Base-by-base conservation (phyloP, 192 early-diverging fungal species). In the Nowakowskiella sp. region DNA sequence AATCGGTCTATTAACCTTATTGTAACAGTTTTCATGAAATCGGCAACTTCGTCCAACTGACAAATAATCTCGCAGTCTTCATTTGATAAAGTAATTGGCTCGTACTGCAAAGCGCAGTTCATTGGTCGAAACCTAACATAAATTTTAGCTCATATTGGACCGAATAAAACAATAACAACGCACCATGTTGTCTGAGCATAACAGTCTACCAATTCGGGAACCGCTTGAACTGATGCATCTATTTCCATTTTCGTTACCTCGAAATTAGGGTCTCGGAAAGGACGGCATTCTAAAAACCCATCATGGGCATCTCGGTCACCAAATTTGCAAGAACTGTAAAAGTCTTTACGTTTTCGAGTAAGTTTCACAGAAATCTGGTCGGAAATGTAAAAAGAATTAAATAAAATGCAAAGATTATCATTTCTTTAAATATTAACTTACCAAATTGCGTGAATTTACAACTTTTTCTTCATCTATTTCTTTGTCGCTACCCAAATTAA, bases 401-500 rank as follows among this genome's bases (percentile, higher is more conserved):
- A 16, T 47, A 6, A 8, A 1, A 52, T 28, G 16, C 27, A 7
- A 0, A 44, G 22, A 21, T 10, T 4, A 9, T 4, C 1, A 1
- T n/a, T n/a, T 39, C 19, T 39, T 19, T 13, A 39, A 39, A 13
- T 39, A 13, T 39, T 39, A 55, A 16, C 59, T 24, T 34, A 81
- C 74, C 45, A 67, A 45, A 36, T 64, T 59, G 13, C 79, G 55
- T 21, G 51, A 70, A 22, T 68, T 56, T 19, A 57, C 51, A 3
- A 78, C 68, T 49, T 51, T 43, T 46, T 82, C 79, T 32, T 58
- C 29, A 36, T 82, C 79, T 21, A 82, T 76, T 33, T 82, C 79
- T 45, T 73, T 78, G 42, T 82, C 79, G 45, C 78, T 82, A 47
- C 79, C 79, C n/a, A 77, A 55, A 33, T 51, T 65, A 34, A 67